Evolutionary conservation across 345 rosid genomes (phyloP).

Genomic region (Fremontodendron californicum): DNA sequence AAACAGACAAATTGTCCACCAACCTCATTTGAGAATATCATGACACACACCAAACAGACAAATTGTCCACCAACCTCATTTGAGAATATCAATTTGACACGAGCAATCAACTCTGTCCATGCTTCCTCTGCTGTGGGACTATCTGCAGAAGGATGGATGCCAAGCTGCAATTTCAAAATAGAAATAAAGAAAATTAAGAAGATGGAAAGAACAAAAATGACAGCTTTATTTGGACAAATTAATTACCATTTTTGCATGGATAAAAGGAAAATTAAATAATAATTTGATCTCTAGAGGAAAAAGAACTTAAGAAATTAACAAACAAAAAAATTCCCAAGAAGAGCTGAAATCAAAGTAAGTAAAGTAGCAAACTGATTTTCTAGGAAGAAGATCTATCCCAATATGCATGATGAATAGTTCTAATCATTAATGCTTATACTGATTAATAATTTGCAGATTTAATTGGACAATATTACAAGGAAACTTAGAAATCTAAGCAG

Average conservation of each 20-base stretch:
- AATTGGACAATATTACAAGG: background rate
- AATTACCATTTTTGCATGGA: background rate
- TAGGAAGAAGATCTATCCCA: background rate
- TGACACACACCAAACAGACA: slow-evolving; percentile 24
- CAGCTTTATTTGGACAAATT: background rate
- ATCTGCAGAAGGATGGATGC: slow-evolving; percentile 40
- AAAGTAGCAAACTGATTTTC: background rate
- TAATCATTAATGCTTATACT: background rate
- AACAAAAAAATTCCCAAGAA: background rate
- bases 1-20: slow-evolving; percentile 20
- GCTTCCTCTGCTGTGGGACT: slow-evolving; percentile 57
- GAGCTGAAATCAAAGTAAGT: background rate
- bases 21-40: slow-evolving; percentile 75
- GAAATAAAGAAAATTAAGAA: background rate
- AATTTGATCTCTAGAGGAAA: background rate
- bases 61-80: slow-evolving; percentile 59
- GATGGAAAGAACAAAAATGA: background rate
- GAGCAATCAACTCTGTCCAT: slow-evolving; percentile 50
- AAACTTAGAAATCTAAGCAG: background rate
- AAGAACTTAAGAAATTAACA: background rate
- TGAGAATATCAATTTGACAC: slow-evolving; percentile 54
- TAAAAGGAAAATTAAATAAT: background rate
- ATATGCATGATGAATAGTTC: background rate
- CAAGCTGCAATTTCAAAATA: slow-evolving; percentile 55
- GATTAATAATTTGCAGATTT: background rate